These are phyloP conservation scores for Pyrenophora teres DNA, from an alignment of 2,329 filamentous ascomycete genomes.

Conservation along the genomic window DNA sequence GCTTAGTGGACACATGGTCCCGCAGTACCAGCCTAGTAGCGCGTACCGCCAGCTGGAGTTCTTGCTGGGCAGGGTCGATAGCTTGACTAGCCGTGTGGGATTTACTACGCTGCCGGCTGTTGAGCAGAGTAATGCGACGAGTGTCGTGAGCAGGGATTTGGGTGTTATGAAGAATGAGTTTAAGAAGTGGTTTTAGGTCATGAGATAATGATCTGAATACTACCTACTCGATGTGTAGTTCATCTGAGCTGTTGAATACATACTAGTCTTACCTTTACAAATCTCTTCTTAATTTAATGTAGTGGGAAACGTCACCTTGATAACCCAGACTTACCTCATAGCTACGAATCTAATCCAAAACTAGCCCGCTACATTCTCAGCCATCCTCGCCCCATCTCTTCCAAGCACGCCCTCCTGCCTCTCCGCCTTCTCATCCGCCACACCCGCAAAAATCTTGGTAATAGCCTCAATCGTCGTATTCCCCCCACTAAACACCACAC, in stretches of 20 bases:
- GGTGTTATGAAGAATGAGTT: conserved; percentile 4
- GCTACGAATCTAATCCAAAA: not conserved
- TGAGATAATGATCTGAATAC: not conserved
- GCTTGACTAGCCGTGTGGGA: conserved; percentile 49
- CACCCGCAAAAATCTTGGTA: conserved; percentile 56
- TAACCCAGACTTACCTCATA: no score
- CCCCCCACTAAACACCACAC: conserved; percentile 65
- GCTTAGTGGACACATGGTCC: conserved; percentile 69
- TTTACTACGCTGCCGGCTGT: conserved; percentile 35
- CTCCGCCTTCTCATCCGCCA: conserved; percentile 36
- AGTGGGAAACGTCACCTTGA: no score
- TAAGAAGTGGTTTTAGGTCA: conserved; percentile 16
- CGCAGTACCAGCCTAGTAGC: conserved; percentile 69
- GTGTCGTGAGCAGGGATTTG: conserved; percentile 7
- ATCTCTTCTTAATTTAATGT: no score
- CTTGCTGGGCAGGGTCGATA: conserved; percentile 70
- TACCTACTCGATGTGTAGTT: no score
- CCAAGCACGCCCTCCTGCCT: conserved; percentile 49
- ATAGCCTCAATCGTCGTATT: conserved; percentile 69
- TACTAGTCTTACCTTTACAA: not conserved
- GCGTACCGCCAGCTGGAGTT: conserved; percentile 76
- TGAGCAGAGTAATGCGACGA: conserved; percentile 12
- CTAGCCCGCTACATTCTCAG: conserved; percentile 56
- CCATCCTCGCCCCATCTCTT: conserved; percentile 47
- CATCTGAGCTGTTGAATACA: not conserved